A percentile compares a stretch with the other conserved stretches of the same genome.
These are phyloP conservation scores for Alisma plantagoaquatica DNA, from an alignment of 106 monocot species.

Conservation along the genomic window DNA sequence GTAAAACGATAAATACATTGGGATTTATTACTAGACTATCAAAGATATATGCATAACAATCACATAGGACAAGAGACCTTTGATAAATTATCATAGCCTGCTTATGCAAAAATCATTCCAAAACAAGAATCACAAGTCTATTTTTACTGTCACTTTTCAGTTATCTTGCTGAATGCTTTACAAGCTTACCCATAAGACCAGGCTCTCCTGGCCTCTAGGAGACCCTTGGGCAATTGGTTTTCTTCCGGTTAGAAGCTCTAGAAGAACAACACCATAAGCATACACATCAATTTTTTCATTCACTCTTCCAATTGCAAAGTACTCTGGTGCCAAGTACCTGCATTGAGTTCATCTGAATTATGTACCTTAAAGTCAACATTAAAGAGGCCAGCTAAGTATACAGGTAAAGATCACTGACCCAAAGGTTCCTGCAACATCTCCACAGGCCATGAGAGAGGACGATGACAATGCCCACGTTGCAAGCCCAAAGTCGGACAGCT, in stretches of 20 bases:
- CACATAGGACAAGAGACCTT: too few species aligned
- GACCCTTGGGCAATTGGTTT: slow-evolving; percentile 12
- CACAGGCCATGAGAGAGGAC: slow-evolving; percentile 7
- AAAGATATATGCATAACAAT: too few species aligned
- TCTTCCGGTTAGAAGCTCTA: slow-evolving; percentile 22
- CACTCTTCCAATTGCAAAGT: slow-evolving; percentile 11
- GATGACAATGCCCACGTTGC: slow-evolving; percentile 19
- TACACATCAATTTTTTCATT: slow-evolving; percentile 23
- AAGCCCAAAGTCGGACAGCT: slow-evolving; percentile 37
- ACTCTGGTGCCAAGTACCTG: slow-evolving; percentile 23
- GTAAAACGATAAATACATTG: too few species aligned
- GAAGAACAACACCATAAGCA: slow-evolving; percentile 23
- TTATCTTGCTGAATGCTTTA: too few species aligned
- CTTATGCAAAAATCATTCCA: too few species aligned
- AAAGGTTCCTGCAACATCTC: slow-evolving; percentile 21
- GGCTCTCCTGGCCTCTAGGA: slow-evolving; percentile 17
- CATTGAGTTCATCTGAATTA: not conserved
- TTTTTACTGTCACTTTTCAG: too few species aligned
- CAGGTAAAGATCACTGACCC: slow-evolving; percentile 4
- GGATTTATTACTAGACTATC: too few species aligned
- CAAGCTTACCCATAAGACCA: slow-evolving; percentile 20
- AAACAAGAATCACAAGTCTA: too few species aligned
- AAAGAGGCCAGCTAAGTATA: not conserved
- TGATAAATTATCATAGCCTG: too few species aligned
- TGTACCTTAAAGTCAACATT: not conserved